phyloP scores from a whole-genome alignment of 495 filamentous ascomycete species.

The Xanthoparmelia taractica region DNA sequence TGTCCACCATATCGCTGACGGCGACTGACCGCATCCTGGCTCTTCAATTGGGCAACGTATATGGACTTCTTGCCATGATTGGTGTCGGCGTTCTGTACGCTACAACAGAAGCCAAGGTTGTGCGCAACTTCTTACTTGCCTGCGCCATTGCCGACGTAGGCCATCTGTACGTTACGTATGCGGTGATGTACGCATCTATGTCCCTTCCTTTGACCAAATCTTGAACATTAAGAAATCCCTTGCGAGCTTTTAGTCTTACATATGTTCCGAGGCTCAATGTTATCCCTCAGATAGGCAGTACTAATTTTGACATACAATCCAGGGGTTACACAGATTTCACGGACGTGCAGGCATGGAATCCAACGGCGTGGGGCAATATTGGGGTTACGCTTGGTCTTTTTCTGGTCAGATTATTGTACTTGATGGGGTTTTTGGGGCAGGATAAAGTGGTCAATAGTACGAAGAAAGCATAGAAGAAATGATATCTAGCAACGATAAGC shows the following conservation, averaged over 20 bases:
- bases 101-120: slow-evolving; percentile 55
- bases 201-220: neutral
- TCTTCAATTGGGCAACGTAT: slow-evolving; percentile 61
- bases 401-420: slow-evolving; percentile 47
- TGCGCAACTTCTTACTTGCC: slow-evolving; percentile 59
- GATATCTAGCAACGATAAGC: neutral
- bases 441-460: slow-evolving; percentile 27
- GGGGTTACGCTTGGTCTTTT: slow-evolving; percentile 52
- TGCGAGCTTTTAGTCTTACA: neutral
- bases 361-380: slow-evolving; percentile 67
- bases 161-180: slow-evolving; percentile 57
- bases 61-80: slow-evolving; percentile 56
- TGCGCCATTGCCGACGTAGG: slow-evolving; percentile 60
- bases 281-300: neutral
- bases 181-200: slow-evolving; percentile 34
- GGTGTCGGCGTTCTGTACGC: slow-evolving; percentile 53
- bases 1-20: slow-evolving; percentile 28
- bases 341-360: slow-evolving; percentile 56
- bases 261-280: neutral
- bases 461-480: slow-evolving; percentile 25
- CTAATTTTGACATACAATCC: neutral
- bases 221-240: neutral
- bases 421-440: slow-evolving; percentile 51
- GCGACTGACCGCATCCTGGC: slow-evolving; percentile 44
- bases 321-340: slow-evolving; percentile 43